Evolutionary conservation across 2,329 filamentous ascomycete genomes (phyloP).

Genomic region (Verticillium albo-atrum): DNA sequence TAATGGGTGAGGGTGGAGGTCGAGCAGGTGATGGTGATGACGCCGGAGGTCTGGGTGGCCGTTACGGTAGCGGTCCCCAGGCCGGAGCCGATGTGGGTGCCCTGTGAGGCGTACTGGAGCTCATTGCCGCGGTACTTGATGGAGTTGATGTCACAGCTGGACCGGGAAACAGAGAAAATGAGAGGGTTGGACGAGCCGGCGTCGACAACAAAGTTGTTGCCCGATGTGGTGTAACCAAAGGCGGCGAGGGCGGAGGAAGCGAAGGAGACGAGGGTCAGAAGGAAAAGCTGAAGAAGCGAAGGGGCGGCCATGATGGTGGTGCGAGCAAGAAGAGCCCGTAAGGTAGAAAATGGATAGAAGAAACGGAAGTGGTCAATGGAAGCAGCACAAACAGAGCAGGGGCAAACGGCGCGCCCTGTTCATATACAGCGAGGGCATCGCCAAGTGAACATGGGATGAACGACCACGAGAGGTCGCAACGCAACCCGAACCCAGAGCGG

Average conservation of each 20-base stretch:
- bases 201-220: slow-evolving; percentile 39
- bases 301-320: slow-evolving; percentile 6
- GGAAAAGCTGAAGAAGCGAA: slow-evolving; percentile 6
- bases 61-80: slow-evolving; percentile 54
- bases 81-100: slow-evolving; percentile 55
- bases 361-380: not conserved
- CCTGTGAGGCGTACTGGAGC: slow-evolving; percentile 47
- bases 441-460: not conserved
- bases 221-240: slow-evolving; percentile 36
- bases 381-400: too few relatives aligned
- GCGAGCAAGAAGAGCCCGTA: not conserved
- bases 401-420: not conserved
- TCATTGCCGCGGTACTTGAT: slow-evolving; percentile 56
- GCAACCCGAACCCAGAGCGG: not conserved
- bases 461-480: not conserved
- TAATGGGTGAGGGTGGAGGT: slow-evolving; percentile 61
- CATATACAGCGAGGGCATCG: not conserved
- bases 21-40: slow-evolving; percentile 58
- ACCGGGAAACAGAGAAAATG: slow-evolving; percentile 44
- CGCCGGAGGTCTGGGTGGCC: slow-evolving; percentile 34
- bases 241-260: slow-evolving; percentile 28
- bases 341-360: not conserved
- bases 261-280: slow-evolving; percentile 19
- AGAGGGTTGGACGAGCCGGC: slow-evolving; percentile 43
- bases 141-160: slow-evolving; percentile 60